These are phyloP conservation scores for Meyerozyma athensensis DNA, from an alignment of 1,139 yeast genomes.

Conservation along the genomic window DNA sequence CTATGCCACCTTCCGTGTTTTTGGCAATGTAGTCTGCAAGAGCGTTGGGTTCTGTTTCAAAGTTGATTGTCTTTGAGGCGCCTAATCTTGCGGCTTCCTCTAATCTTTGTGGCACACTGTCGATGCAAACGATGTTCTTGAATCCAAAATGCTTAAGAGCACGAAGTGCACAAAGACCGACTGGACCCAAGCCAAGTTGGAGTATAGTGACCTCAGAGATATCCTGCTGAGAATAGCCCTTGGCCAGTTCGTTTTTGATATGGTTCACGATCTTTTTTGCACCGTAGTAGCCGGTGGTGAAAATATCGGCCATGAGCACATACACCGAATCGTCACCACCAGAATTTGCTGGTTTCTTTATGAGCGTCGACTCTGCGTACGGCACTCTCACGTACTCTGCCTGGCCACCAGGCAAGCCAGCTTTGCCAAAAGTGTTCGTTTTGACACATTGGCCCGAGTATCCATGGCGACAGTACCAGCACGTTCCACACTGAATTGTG, in stretches of 20 bases:
- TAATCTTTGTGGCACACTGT: constrained; percentile 45
- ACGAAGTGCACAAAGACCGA: constrained; percentile 52
- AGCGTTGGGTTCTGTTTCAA: constrained; percentile 30
- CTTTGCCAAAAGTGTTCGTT: constrained; percentile 53
- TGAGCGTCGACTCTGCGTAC: constrained; percentile 47
- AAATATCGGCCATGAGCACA: constrained; percentile 62
- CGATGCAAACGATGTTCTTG: constrained; percentile 45
- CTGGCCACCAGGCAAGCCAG: constrained; percentile 54
- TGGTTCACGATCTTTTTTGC: constrained; percentile 45
- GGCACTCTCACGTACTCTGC: constrained; percentile 60
- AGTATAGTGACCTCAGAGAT: constrained; percentile 36
- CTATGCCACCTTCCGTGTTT: constrained; percentile 29
- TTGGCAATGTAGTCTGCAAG: constrained; percentile 20
- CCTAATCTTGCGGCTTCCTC: constrained; percentile 44
- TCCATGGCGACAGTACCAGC: constrained; percentile 53
- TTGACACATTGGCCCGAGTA: constrained; percentile 48
- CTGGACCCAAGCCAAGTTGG: constrained; percentile 65
- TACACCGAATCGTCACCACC: constrained; percentile 39
- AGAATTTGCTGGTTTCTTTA: constrained; percentile 31
- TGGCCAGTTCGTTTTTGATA: constrained; percentile 20
- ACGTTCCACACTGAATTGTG: constrained; percentile 52
- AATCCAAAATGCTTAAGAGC: constrained; percentile 46
- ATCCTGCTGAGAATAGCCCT: constrained; percentile 11
- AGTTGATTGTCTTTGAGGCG: constrained; percentile 37
- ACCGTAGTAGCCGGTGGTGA: constrained; percentile 63